A percentile compares a stretch with the other conserved stretches of the same genome.
Evolutionary conservation across 768 basidiomycete species (phyloP).

Genomic region (Termitomyces sp.): DNA sequence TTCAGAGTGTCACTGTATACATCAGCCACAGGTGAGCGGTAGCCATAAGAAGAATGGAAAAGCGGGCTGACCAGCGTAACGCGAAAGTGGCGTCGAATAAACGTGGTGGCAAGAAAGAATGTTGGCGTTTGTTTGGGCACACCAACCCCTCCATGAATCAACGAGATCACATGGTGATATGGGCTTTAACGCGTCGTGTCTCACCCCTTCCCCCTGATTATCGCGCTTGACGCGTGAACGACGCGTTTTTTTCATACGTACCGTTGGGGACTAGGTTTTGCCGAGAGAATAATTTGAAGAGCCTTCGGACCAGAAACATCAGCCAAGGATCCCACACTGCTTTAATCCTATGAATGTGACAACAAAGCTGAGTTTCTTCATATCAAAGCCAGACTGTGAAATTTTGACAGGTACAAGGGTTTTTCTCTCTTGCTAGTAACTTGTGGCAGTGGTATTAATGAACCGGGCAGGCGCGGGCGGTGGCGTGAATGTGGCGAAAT

Average conservation of each 20-base stretch:
- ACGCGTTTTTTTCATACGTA: constrained; percentile 6
- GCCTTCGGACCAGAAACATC: not conserved
- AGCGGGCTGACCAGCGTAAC: constrained; percentile 17
- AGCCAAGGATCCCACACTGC: not conserved
- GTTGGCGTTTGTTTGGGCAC: constrained; percentile 31
- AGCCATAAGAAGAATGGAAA: not conserved
- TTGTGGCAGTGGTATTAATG: not conserved
- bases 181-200: constrained; percentile 8
- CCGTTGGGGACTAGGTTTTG: not conserved
- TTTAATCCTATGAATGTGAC: not conserved
- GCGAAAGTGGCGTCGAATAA: constrained; percentile 24
- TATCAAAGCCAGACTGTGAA: not conserved
- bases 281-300: not conserved
- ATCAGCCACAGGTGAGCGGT: not conserved
- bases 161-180: constrained; percentile 21
- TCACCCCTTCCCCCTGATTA: not conserved
- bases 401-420: not conserved
- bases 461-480: not conserved
- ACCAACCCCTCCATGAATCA: constrained; percentile 16
- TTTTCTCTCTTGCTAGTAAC: not conserved
- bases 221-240: constrained; percentile 8
- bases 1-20: not conserved
- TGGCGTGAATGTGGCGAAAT: not conserved
- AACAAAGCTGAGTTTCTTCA: not conserved
- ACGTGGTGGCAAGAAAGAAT: constrained; percentile 37